phyloP scores from a whole-genome alignment of 495 filamentous ascomycete genomes.

The Penicillium samsonianum region DNA sequence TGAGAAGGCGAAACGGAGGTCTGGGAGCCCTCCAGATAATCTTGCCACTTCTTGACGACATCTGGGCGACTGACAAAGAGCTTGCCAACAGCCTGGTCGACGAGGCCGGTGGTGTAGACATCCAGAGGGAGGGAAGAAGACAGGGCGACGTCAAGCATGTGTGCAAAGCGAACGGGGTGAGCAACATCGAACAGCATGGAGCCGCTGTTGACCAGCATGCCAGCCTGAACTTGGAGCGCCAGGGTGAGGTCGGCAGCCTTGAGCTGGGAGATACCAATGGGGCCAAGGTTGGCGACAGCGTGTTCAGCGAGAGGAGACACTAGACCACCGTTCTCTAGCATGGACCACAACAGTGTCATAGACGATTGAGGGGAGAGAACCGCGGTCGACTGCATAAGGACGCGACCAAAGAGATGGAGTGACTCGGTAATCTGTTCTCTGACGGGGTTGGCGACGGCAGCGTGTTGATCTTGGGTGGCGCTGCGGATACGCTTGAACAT shows the following conservation, averaged over 20 bases:
- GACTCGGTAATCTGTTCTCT: constrained; percentile 85
- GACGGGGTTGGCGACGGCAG: constrained; percentile 35
- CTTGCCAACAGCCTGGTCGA: constrained; percentile 59
- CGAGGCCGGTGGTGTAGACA: constrained; percentile 49
- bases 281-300: constrained; percentile 59
- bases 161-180: constrained; percentile 59
- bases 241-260: constrained; percentile 58
- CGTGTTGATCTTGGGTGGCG: constrained; percentile 36
- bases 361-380: constrained; percentile 54
- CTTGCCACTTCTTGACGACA: constrained; percentile 59
- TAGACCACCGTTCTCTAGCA: constrained; percentile 70
- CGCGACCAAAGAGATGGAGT: constrained; percentile 69
- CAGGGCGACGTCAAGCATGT: constrained; percentile 58
- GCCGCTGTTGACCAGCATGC: constrained; percentile 54
- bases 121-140: constrained; percentile 52
- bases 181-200: constrained; percentile 51
- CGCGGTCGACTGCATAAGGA: constrained; percentile 50
- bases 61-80: constrained; percentile 55
- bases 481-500: constrained; percentile 82
- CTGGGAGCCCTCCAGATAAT: constrained; percentile 48
- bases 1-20: constrained; percentile 17
- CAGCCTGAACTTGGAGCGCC: constrained; percentile 63
- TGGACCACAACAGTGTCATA: constrained; percentile 67
- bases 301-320: constrained; percentile 64
- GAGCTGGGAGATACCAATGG: constrained; percentile 58